Conservation (phyloP, 371 early-diverging fungal species). For the Rhizoclosmatium hyalinum region DNA sequence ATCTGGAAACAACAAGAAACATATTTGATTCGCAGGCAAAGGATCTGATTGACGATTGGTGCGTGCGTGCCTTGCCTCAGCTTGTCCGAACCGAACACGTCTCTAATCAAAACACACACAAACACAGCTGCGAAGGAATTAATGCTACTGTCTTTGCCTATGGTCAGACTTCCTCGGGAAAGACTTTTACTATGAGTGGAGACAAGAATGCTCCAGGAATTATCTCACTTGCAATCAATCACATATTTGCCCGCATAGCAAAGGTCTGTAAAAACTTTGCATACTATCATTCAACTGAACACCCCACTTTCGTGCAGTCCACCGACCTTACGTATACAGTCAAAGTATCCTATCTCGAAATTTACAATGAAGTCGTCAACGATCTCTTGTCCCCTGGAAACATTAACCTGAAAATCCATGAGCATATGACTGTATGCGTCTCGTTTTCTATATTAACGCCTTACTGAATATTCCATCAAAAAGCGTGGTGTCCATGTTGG, state of each 20-base stretch:
- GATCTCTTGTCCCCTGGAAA: slow-evolving; percentile 45
- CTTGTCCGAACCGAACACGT: too few species aligned
- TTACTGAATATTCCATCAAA: background rate
- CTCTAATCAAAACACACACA: background rate
- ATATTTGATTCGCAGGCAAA: slow-evolving; percentile 1
- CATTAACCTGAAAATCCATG: slow-evolving; percentile 52
- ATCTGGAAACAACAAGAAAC: slow-evolving; percentile 1
- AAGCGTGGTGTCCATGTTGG: slow-evolving; percentile 43
- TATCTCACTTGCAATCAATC: slow-evolving; percentile 58
- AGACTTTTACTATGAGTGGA: slow-evolving; percentile 79
- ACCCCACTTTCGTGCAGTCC: background rate
- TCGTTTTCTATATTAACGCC: background rate
- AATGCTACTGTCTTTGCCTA: slow-evolving; percentile 87
- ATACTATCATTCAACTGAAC: background rate
- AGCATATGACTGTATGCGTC: slow-evolving; percentile 39
- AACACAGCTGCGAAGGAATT: slow-evolving; percentile 35
- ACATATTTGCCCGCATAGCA: slow-evolving; percentile 53
- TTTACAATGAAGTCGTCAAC: slow-evolving; percentile 66
- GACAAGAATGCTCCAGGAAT: slow-evolving; percentile 64
- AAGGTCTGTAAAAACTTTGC: slow-evolving; percentile 2
- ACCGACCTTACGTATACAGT: slow-evolving; percentile 45
- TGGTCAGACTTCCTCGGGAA: slow-evolving; percentile 97
- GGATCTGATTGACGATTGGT: slow-evolving; percentile 22
- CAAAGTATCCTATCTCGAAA: slow-evolving; percentile 65
- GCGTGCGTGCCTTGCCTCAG: background rate